A percentile compares a stretch with the other conserved stretches of the same genome.
Conservation (phyloP, 1,284 basidiomycete genomes). For the Papiliotrema flavescens region DNA sequence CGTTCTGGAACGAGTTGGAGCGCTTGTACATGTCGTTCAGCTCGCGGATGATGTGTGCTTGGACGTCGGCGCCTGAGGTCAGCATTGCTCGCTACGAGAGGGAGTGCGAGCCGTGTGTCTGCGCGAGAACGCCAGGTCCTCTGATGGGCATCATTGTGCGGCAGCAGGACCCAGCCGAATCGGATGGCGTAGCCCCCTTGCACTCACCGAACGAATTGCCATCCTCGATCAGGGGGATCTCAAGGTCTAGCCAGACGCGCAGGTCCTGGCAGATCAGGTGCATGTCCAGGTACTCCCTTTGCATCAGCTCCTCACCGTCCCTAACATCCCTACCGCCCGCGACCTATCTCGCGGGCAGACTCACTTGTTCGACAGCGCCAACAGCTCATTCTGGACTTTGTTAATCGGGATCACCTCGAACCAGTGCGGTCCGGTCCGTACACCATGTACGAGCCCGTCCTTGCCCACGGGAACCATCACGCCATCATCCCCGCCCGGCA, state of each 20-base stretch:
- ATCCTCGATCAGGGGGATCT: slow-evolving; percentile 38
- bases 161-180: too few species aligned
- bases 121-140: background rate
- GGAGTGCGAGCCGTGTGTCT: too few species aligned
- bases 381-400: slow-evolving; percentile 14
- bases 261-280: slow-evolving; percentile 22
- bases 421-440: slow-evolving; percentile 24
- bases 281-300: slow-evolving; percentile 29
- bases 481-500: background rate
- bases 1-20: slow-evolving; percentile 21
- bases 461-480: background rate
- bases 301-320: background rate
- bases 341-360: too few species aligned
- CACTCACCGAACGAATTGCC: slow-evolving; percentile 34
- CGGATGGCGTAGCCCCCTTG: too few species aligned
- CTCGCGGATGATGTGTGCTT: slow-evolving; percentile 21
- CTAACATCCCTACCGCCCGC: too few species aligned
- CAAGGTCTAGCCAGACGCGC: slow-evolving; percentile 31
- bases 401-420: slow-evolving; percentile 30
- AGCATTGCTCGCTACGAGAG: too few species aligned
- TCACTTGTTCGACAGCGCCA: slow-evolving; percentile 17
- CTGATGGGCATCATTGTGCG: background rate
- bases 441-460: slow-evolving; percentile 4
- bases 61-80: slow-evolving; percentile 32
- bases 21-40: slow-evolving; percentile 16